Conservation (phyloP, 306 rosid species). For the Rosa rugosa region DNA sequence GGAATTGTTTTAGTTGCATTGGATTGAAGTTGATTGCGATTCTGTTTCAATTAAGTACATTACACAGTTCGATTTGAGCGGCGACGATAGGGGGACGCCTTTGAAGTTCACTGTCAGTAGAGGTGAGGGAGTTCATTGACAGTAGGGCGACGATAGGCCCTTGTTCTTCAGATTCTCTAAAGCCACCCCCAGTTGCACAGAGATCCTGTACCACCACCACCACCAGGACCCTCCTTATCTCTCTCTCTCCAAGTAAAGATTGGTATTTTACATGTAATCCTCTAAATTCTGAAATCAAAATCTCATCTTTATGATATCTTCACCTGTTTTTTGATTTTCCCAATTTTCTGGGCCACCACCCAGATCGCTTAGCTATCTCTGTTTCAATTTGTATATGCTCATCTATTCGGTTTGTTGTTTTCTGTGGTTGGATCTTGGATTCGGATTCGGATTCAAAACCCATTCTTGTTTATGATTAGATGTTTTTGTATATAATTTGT, state of each 20-base stretch:
- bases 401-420: neutral
- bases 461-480: neutral
- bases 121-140: no score
- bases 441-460: constrained; percentile 5
- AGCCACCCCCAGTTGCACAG: constrained; percentile 13
- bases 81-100: no score
- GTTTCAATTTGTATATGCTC: neutral
- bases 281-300: constrained; percentile 3
- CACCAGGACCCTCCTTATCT: neutral
- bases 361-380: neutral
- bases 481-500: neutral
- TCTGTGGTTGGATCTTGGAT: constrained; percentile 19
- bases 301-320: neutral
- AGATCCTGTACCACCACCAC: constrained; percentile 8
- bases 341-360: neutral
- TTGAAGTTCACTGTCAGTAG: no score
- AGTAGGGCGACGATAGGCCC: neutral
- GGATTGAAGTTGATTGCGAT: no score
- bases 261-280: neutral
- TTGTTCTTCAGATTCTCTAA: neutral
- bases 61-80: no score
- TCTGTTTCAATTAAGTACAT: no score
- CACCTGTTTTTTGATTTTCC: neutral
- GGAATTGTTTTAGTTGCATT: no score
- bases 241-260: neutral